Base-by-base conservation (phyloP, 768 basidiomycete genomes). In the Psilocybe sp. region DNA sequence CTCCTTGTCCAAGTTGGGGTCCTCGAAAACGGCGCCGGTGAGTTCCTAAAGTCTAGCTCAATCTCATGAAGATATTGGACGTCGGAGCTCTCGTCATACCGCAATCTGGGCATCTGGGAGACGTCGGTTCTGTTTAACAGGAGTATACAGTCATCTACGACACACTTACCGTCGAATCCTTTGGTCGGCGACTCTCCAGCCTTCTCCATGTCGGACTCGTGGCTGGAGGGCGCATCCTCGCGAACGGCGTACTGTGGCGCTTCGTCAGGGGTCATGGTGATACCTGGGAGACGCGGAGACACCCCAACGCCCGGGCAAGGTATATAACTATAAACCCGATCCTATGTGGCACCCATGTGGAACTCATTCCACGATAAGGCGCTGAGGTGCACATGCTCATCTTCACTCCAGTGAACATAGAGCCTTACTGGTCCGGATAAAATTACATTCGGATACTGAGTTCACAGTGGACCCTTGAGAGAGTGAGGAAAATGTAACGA, bases 1-100 rank as follows among this genome's bases (percentile, higher is more conserved):
- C 2, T 72, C 70, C 58, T 68, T 74, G 63, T 76, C 72, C 46
- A 77, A 51, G 49, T 76, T 75, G 15, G 72, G 74, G 56, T 76
- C 75, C 47, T 76, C 72, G 47, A 74, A 75, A 43, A 68, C 59
- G 8, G 74, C 64, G 14, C 69, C 63, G 6, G 67, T 65, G 9
- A 72, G 44, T n/a, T 61, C 67, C 67, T 70, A 42, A 16, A 6
- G 46, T 44, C 4, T 49, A 16, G 15, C 14, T 39, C 8, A 37
- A 37, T 32, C 20, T 15, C 5, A 23, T 12, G 37, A 5, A 38
- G 23, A 23, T 8, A 8, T 13, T 34, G 33, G 5, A 12, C 14
- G 19, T 2, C 2, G 31, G 2, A 37, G 15, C 12, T 34, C 5
- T 28, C 15, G 5, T 47, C 66, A 41, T 54, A 70, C 69, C 31